Evolutionary conservation across 2,329 filamentous ascomycete species (phyloP), one percentile per base, ranked within the genome.

Genomic region (Sclerotinia glacialis): DNA sequence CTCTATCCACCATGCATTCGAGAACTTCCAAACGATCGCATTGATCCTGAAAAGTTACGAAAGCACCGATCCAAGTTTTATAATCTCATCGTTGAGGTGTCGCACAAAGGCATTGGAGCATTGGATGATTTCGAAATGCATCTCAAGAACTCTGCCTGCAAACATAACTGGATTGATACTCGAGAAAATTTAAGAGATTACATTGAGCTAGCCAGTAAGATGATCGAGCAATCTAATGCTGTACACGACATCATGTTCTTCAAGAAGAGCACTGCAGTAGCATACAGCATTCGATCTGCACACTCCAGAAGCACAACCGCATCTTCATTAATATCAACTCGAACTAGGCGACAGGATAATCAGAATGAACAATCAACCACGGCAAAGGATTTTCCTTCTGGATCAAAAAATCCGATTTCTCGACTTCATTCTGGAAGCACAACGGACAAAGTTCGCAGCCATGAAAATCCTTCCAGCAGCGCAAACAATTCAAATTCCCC

Each of bases 1-100:
- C 62, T 76, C 2, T 76, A 74, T 31, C 74, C 74, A 46, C 74
- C 74, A 21, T 68, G 58, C 12, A 56, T 72, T 28, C 67, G 64
- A 34, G 69, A 74, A 37, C 58, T 74, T 6, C 71, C 72, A 3
- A 73, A 72, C 37, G 62, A 70, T 37, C 64, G 59, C 18, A 67
- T 74, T 23, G 64, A 67, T 31, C 61, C 66, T 21, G 67, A 67
- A 23, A 54, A 56, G 21, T 42, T 75, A n/a, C 34, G 71, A 28
- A 64, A 65, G 53, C 70, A 74, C 47, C 71, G 74, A 40, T 56
- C 55, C 2, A 69, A 67, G 21, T 72, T 76, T 37, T 75, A 72
- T 46, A 52, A 61, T 42, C 68, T 71, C 37, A 70, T 74, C 28
- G 40, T 69, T 11, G 59, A 68, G 2, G 65, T 74, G 14, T 71